A percentile compares a stretch with the other conserved stretches of the same genome.
Conservation (phyloP, 73 alveolate species). For the Paraurostyla sp. region DNA sequence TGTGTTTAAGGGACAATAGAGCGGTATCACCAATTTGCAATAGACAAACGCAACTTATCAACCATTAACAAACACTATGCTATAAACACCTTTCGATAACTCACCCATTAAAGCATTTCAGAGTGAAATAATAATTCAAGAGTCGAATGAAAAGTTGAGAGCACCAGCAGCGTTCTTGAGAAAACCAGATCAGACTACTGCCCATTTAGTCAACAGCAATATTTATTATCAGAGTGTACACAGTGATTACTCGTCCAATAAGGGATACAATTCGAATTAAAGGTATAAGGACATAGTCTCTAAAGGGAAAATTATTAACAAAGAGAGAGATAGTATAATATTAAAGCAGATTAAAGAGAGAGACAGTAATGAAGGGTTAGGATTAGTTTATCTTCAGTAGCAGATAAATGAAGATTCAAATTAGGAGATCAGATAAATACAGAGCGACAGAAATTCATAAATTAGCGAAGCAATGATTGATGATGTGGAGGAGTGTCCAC, state of each 20-base stretch:
- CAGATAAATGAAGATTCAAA: background rate
- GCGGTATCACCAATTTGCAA: too few relatives aligned
- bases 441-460: background rate
- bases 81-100: background rate
- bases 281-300: background rate
- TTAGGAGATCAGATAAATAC: background rate
- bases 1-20: background rate
- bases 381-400: too few relatives aligned
- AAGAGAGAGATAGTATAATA: constrained; percentile 10
- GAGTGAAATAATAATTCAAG: background rate
- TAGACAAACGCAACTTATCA: too few relatives aligned
- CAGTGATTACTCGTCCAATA: background rate
- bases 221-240: background rate
- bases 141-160: background rate
- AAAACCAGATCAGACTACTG: background rate
- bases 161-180: background rate
- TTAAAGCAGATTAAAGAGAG: background rate
- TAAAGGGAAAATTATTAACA: background rate
- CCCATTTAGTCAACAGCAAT: background rate
- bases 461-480: background rate
- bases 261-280: background rate
- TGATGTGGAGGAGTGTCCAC: constrained; percentile 40
- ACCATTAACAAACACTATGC: background rate
- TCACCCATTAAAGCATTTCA: background rate
- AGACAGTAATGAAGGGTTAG: too few relatives aligned